Percentiles rank a stretch among this genome's conserved stretches.
Conservation (phyloP, 2,329 filamentous ascomycete genomes). For the Trichoderma sp. region DNA sequence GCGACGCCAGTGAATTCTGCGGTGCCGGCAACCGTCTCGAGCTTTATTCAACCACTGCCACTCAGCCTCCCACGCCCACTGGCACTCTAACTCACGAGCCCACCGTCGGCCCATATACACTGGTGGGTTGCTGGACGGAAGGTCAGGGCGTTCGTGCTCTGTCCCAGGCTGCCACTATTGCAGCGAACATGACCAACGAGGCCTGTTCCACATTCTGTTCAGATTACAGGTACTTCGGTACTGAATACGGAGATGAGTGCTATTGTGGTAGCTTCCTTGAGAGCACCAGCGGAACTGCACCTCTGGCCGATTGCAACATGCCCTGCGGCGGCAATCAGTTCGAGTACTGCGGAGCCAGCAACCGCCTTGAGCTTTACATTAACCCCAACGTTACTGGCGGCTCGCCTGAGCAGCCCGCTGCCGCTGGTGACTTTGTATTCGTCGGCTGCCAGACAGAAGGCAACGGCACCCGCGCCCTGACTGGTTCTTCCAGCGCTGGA, state of each 20-base stretch:
- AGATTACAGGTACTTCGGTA: slow-evolving; percentile 47
- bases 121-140: slow-evolving; percentile 50
- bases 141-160: slow-evolving; percentile 44
- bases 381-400: slow-evolving; percentile 36
- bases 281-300: slow-evolving; percentile 36
- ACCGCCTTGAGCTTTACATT: slow-evolving; percentile 43
- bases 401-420: slow-evolving; percentile 40
- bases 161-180: slow-evolving; percentile 34
- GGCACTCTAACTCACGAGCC: slow-evolving; percentile 34
- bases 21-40: slow-evolving; percentile 50
- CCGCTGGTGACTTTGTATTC: slow-evolving; percentile 40
- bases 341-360: slow-evolving; percentile 43
- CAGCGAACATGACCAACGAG: slow-evolving; percentile 42
- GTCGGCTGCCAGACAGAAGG: slow-evolving; percentile 46
- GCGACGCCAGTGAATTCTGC: slow-evolving; percentile 48
- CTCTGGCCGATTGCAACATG: slow-evolving; percentile 43
- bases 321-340: slow-evolving; percentile 40
- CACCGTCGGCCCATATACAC: slow-evolving; percentile 37
- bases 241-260: slow-evolving; percentile 47
- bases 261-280: slow-evolving; percentile 44
- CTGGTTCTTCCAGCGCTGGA: slow-evolving; percentile 32
- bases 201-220: slow-evolving; percentile 42
- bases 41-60: slow-evolving; percentile 48
- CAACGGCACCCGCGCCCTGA: slow-evolving; percentile 42
- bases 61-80: slow-evolving; percentile 38